Evolutionary conservation across 345 rosid genomes (phyloP).

Genomic region (Hypericum androsaemum): DNA sequence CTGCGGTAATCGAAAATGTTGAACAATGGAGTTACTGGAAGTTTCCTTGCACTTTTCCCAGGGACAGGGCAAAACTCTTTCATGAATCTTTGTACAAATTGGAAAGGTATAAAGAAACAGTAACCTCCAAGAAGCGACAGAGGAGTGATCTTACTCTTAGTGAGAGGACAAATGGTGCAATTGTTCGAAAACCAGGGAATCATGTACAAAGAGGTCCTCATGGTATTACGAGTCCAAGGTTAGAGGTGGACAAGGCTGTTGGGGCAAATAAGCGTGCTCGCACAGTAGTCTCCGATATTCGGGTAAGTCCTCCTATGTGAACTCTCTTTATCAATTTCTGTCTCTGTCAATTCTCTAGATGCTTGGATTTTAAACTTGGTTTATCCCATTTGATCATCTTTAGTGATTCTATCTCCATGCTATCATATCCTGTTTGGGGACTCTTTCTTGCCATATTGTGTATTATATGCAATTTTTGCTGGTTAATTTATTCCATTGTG

Average conservation of each 20-base stretch:
- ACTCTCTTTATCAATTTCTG: too few relatives aligned
- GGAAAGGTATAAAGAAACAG: slow-evolving; percentile 59
- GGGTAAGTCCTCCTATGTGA: slow-evolving; percentile 43
- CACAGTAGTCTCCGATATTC: slow-evolving; percentile 50
- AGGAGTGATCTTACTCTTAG: slow-evolving; percentile 41
- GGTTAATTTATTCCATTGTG: slow-evolving; percentile 6
- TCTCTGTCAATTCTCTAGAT: too few relatives aligned
- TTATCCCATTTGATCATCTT: too few relatives aligned
- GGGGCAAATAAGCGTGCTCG: slow-evolving; percentile 77
- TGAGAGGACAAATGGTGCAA: slow-evolving; percentile 55
- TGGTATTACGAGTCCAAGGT: slow-evolving; percentile 48
- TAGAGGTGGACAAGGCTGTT: slow-evolving; percentile 58
- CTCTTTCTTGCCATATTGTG: slow-evolving; percentile 1
- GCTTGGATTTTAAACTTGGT: too few relatives aligned
- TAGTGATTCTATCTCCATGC: background rate
- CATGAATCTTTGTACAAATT: slow-evolving; percentile 54
- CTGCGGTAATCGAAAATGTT: too few relatives aligned
- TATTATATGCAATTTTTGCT: background rate
- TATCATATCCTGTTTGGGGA: background rate
- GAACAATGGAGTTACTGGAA: too few relatives aligned
- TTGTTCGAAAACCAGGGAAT: slow-evolving; percentile 44
- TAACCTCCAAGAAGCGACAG: slow-evolving; percentile 68
- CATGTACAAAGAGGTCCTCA: slow-evolving; percentile 56
- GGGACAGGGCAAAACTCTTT: slow-evolving; percentile 64
- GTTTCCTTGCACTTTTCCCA: slow-evolving; percentile 23